These are phyloP conservation scores for Pseudogymnoascus sp. DNA, from an alignment of 2,329 filamentous ascomycete species.

Conservation along the genomic window DNA sequence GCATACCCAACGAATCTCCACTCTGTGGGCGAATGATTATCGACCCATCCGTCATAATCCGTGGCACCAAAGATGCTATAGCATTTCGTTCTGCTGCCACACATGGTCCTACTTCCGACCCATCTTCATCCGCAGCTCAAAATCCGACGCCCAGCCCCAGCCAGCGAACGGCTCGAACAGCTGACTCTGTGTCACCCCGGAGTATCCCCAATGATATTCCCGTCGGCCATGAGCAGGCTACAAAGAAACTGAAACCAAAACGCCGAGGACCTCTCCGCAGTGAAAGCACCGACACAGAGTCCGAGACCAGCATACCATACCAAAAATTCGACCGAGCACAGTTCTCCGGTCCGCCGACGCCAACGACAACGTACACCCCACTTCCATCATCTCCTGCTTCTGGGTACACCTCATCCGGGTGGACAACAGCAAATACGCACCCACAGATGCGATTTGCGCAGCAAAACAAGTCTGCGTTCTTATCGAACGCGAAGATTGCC, in stretches of 20 bases:
- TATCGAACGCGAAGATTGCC: not conserved
- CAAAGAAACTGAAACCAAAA: not conserved
- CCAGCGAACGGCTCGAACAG: not conserved
- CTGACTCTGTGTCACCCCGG: conserved; percentile 1
- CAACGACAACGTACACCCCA: not conserved
- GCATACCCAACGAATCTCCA: conserved; percentile 56
- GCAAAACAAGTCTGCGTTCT: conserved; percentile 2
- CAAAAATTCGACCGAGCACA: not conserved
- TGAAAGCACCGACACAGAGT: conserved; percentile 33
- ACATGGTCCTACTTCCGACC: not conserved
- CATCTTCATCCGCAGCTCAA: conserved; percentile 20
- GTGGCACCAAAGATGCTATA: conserved; percentile 45
- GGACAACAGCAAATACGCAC: not conserved
- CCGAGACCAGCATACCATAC: conserved; percentile 22
- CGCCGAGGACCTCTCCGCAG: conserved; percentile 27
- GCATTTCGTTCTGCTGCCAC: conserved; percentile 29
- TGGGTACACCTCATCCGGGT: not conserved
- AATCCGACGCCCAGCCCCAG: not conserved
- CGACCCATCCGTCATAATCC: conserved; percentile 45
- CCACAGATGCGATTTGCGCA: not conserved
- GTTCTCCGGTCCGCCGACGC: not conserved
- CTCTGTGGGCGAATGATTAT: conserved; percentile 63
- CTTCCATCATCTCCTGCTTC: not conserved
- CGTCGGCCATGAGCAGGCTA: conserved; percentile 28
- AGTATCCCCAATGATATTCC: not conserved